A percentile compares a stretch with the other conserved stretches of the same genome.
These are phyloP conservation scores for Boechera divaricarpa DNA, from an alignment of 345 rosid species.

Conservation along the genomic window DNA sequence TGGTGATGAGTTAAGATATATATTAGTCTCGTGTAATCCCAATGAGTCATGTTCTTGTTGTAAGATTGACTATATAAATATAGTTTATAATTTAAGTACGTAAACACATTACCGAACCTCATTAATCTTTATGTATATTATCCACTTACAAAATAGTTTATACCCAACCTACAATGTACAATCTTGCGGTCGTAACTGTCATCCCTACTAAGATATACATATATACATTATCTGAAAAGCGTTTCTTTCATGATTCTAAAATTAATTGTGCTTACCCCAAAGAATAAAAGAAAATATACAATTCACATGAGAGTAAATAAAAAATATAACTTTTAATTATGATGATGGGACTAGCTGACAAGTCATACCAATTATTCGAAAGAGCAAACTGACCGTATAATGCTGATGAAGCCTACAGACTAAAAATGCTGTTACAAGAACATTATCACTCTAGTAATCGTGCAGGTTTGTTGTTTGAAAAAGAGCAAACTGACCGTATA, in stretches of 20 bases:
- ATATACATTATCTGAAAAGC: no score
- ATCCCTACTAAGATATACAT: background rate
- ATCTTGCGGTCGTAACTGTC: background rate
- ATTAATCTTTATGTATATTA: no score
- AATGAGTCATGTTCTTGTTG: no score
- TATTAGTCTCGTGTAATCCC: no score
- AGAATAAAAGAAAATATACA: background rate
- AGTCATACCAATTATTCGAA: background rate
- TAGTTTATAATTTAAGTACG: no score
- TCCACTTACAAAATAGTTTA: no score
- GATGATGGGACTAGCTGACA: background rate
- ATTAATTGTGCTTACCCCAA: no score
- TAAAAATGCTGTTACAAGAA: background rate
- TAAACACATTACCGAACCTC: no score
- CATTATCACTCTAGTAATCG: background rate
- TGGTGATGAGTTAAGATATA: no score
- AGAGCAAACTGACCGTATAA: background rate
- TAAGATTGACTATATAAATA: no score
- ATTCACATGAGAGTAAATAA: background rate
- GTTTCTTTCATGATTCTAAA: no score
- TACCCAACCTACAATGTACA: background rate
- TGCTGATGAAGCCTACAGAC: background rate
- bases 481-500: no score
- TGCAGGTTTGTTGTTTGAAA: background rate
- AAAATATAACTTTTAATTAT: background rate